Evolutionary conservation across 2,329 filamentous ascomycete species (phyloP).

Genomic region (Paracorniculantispora psalliotae): DNA sequence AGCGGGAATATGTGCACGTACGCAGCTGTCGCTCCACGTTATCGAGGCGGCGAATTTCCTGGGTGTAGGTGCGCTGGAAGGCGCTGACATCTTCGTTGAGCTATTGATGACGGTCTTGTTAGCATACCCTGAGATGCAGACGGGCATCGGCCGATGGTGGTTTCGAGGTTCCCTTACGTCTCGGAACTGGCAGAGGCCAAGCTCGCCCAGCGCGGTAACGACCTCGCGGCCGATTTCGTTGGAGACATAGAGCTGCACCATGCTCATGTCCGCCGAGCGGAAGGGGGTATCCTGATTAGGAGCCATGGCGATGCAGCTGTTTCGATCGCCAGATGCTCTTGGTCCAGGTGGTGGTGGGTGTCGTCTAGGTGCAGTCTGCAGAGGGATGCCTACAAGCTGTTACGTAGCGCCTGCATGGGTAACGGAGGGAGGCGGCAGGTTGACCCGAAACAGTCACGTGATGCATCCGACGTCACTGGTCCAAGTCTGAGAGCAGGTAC

Average conservation of each 20-base stretch:
- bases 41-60: conserved; percentile 93
- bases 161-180: conserved; percentile 61
- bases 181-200: conserved; percentile 93
- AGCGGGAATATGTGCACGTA: conserved; percentile 44
- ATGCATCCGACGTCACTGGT: conserved; percentile 1
- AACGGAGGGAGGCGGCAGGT: neutral
- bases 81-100: conserved; percentile 89
- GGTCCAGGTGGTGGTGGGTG: conserved; percentile 23
- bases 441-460: conserved; percentile 9
- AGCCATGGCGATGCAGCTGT: conserved; percentile 47
- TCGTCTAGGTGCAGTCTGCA: conserved; percentile 16
- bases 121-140: conserved; percentile 17
- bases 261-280: conserved; percentile 99
- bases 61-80: conserved; percentile 95
- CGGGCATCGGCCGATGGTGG: neutral
- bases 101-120: conserved; percentile 39
- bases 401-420: conserved; percentile 8
- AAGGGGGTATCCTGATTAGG: conserved; percentile 85
- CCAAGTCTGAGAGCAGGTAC: too few species aligned
- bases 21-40: conserved; percentile 97
- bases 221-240: conserved; percentile 99
- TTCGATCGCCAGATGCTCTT: conserved; percentile 26
- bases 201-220: conserved; percentile 90
- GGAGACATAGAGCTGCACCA: conserved; percentile 98
- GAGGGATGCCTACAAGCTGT: conserved; percentile 12